Percentiles rank a stretch among this genome's conserved stretches.
Evolutionary conservation across 2,329 filamentous ascomycete genomes (phyloP).

Genomic region (Bipolaris victoriae): DNA sequence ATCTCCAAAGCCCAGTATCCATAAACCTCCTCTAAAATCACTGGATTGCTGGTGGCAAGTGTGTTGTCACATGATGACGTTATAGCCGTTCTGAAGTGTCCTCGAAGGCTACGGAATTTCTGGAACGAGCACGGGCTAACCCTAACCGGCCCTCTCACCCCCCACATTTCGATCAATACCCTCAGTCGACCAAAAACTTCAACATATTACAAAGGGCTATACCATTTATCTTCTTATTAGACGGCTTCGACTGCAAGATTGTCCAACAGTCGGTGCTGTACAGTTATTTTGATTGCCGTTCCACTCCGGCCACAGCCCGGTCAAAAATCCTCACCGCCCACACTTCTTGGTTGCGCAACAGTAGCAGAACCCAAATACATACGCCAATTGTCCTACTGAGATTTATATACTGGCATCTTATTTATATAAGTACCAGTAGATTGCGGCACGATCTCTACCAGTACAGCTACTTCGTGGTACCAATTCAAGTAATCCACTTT

Average conservation of each 20-base stretch:
- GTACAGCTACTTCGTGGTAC: not conserved
- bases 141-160: slow-evolving; percentile 5
- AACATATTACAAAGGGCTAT: not conserved
- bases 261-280: not conserved
- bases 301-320: slow-evolving; percentile 7
- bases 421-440: not conserved
- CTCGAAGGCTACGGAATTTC: slow-evolving; percentile 17
- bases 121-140: slow-evolving; percentile 18
- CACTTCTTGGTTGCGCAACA: slow-evolving; percentile 8
- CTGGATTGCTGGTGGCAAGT: not conserved
- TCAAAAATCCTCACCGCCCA: slow-evolving; percentile 18
- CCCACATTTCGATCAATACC: slow-evolving; percentile 4
- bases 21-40: not conserved
- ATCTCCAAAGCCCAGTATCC: too few species aligned
- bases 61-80: slow-evolving; percentile 12
- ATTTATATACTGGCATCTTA: not conserved
- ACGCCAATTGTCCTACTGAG: not conserved
- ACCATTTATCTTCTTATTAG: not conserved
- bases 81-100: slow-evolving; percentile 11
- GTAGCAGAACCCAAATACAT: slow-evolving; percentile 3
- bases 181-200: not conserved
- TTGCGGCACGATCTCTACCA: not conserved
- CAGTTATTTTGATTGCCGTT: slow-evolving; percentile 5
- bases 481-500: not conserved
- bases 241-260: not conserved